Conservation (phyloP, 2,329 filamentous ascomycete species). For the Xylariaceae sp. region DNA sequence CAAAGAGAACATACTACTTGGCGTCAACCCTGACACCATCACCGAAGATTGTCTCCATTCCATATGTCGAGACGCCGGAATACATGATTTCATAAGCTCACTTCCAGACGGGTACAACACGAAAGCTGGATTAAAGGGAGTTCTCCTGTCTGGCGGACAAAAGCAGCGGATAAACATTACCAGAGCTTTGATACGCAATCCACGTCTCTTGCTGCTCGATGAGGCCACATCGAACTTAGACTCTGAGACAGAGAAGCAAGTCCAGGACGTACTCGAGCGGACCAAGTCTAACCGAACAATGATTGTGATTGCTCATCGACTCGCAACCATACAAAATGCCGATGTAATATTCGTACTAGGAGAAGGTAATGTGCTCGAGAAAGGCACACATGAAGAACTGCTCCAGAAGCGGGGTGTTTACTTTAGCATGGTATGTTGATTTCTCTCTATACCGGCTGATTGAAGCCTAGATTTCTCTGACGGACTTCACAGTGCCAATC, state of each 20-base stretch:
- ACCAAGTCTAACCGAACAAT: constrained; percentile 62
- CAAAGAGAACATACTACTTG: constrained; percentile 67
- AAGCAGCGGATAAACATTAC: constrained; percentile 72
- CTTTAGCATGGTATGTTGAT: constrained; percentile 52
- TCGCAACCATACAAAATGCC: constrained; percentile 75
- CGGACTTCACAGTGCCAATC: constrained; percentile 27
- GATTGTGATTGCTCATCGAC: constrained; percentile 72
- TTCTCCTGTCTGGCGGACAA: constrained; percentile 66
- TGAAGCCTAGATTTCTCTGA: constrained; percentile 13
- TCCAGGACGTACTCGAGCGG: constrained; percentile 65
- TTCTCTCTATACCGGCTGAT: background rate
- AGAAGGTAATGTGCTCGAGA: constrained; percentile 56
- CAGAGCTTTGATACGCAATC: constrained; percentile 63
- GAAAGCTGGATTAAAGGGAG: constrained; percentile 64
- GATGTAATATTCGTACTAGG: constrained; percentile 77
- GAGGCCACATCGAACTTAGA: constrained; percentile 71
- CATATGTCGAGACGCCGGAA: constrained; percentile 59
- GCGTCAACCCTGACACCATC: constrained; percentile 54
- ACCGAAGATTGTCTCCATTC: constrained; percentile 50
- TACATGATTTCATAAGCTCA: constrained; percentile 67
- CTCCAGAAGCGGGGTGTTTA: constrained; percentile 52
- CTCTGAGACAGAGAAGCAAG: constrained; percentile 51
- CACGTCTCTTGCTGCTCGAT: constrained; percentile 64
- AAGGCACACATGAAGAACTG: constrained; percentile 50
- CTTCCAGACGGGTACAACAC: constrained; percentile 69